phyloP scores from a whole-genome alignment of 2,329 filamentous ascomycete species.

The Eurotiales sp. region DNA sequence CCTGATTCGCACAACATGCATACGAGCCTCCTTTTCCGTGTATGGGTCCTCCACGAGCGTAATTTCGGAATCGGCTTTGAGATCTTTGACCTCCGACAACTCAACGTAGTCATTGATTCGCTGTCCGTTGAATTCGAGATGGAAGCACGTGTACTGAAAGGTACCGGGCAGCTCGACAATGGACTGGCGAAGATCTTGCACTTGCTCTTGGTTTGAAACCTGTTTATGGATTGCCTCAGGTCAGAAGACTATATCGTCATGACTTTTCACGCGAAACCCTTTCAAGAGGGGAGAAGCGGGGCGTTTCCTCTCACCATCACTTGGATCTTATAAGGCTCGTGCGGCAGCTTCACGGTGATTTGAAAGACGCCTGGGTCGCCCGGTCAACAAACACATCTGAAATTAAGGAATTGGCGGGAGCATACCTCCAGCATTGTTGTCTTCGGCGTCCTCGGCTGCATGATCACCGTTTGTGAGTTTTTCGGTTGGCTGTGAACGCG shows the following conservation, averaged over 20 bases:
- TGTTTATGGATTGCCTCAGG: too few relatives aligned
- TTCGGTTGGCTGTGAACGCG: conserved; percentile 22
- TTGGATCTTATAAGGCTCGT: conserved; percentile 72
- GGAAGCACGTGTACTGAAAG: conserved; percentile 98
- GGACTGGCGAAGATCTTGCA: conserved; percentile 94
- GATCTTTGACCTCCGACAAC: conserved; percentile 79
- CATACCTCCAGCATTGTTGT: conserved; percentile 36
- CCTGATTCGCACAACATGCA: conserved; percentile 86
- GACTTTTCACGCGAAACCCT: too few relatives aligned
- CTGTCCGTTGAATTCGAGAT: conserved; percentile 84
- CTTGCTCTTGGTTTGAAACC: conserved; percentile 90
- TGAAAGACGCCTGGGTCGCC: conserved; percentile 56
- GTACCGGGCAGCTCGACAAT: conserved; percentile 90
- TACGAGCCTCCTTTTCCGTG: conserved; percentile 94
- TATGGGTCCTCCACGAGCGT: conserved; percentile 89
- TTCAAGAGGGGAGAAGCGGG: too few relatives aligned
- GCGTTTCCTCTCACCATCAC: conserved; percentile 64
- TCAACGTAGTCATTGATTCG: conserved; percentile 94
- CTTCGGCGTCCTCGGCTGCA: conserved; percentile 31
- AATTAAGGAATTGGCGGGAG: neutral
- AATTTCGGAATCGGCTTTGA: conserved; percentile 73
- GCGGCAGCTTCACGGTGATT: conserved; percentile 77
- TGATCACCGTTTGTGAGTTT: conserved; percentile 33
- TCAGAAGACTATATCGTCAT: too few relatives aligned
- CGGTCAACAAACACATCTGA: conserved; percentile 1